Evolutionary conservation across 108 stramenopile species (phyloP).

Genomic region (Seminavis robusta): DNA sequence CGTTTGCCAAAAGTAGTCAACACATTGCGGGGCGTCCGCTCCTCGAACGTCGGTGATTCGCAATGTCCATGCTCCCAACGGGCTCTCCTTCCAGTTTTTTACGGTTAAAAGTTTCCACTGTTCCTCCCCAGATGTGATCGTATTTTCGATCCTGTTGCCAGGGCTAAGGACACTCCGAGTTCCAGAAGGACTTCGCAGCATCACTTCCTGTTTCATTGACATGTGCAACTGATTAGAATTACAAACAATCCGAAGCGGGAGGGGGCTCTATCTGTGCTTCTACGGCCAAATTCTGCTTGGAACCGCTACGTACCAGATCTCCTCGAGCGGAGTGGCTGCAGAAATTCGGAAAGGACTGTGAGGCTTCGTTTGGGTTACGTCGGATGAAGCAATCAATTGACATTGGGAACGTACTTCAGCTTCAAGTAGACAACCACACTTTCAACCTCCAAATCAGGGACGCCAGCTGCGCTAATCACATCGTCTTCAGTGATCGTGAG

Average conservation of each 20-base stretch:
- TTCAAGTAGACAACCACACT: conserved; percentile 19
- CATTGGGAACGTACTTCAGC: conserved; percentile 20
- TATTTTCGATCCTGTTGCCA: conserved; percentile 12
- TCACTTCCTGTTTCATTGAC: conserved; percentile 23
- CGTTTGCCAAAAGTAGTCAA: not conserved
- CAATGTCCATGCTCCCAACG: conserved; percentile 12
- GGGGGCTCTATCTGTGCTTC: conserved; percentile 20
- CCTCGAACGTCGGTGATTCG: conserved; percentile 2
- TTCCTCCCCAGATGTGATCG: not conserved
- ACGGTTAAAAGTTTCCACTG: conserved; percentile 25
- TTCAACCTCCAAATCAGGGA: conserved; percentile 22
- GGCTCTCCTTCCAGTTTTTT: conserved; percentile 18
- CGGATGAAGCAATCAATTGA: too few species aligned
- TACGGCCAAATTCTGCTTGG: conserved; percentile 1
- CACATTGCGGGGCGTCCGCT: conserved; percentile 10
- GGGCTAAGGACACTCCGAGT: conserved; percentile 16
- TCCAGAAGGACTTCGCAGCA: conserved; percentile 16
- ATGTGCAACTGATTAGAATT: too few species aligned
- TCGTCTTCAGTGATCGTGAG: not conserved
- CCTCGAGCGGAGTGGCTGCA: conserved; percentile 28
- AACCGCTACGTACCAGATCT: too few species aligned
- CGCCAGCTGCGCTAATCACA: too few species aligned
- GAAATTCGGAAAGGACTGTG: too few species aligned
- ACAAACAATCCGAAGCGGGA: conserved; percentile 12
- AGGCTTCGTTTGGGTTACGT: too few species aligned